Evolutionary conservation across 305 asterid species (phyloP).

Genomic region (Andrographis paniculata): DNA sequence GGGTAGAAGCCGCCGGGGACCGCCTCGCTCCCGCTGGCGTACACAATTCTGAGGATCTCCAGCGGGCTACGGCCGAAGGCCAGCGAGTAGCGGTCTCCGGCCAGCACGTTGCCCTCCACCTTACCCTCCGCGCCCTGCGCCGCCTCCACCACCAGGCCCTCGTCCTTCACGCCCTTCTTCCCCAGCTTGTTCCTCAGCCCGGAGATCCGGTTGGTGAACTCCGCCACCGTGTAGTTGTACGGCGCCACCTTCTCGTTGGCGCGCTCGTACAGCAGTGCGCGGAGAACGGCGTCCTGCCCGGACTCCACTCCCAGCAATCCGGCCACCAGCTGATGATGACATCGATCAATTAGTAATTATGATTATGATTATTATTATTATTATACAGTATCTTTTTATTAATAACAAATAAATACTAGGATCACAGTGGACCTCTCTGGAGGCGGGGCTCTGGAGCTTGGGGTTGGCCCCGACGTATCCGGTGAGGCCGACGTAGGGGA

Average conservation of each 20-base stretch:
- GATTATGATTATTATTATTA: no score
- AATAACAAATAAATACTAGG: background rate
- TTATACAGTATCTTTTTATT: no score
- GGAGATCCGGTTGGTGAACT: slow-evolving; percentile 43
- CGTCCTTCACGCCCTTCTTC: slow-evolving; percentile 41
- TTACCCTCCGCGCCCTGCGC: slow-evolving; percentile 43
- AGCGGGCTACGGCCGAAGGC: slow-evolving; percentile 37
- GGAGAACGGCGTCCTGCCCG: slow-evolving; percentile 65
- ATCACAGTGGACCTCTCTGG: slow-evolving; percentile 61
- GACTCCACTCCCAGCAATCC: slow-evolving; percentile 64
- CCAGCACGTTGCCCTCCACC: slow-evolving; percentile 34
- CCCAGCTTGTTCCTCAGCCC: slow-evolving; percentile 44
- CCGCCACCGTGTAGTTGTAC: slow-evolving; percentile 38
- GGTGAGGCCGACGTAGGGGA: slow-evolving; percentile 84
- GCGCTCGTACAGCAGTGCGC: slow-evolving; percentile 37
- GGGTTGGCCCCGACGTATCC: slow-evolving; percentile 87
- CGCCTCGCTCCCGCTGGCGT: slow-evolving; percentile 28
- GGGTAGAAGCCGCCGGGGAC: slow-evolving; percentile 44
- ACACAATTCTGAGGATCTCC: slow-evolving; percentile 38
- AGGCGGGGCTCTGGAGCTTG: slow-evolving; percentile 33
- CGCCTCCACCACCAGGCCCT: slow-evolving; percentile 40
- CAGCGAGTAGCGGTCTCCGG: slow-evolving; percentile 29
- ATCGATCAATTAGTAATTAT: no score
- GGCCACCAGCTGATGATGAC: slow-evolving; percentile 46
- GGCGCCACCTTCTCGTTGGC: slow-evolving; percentile 33